phyloP scores from a whole-genome alignment of 148 eudicot genomes.

The Chenopodium album region DNA sequence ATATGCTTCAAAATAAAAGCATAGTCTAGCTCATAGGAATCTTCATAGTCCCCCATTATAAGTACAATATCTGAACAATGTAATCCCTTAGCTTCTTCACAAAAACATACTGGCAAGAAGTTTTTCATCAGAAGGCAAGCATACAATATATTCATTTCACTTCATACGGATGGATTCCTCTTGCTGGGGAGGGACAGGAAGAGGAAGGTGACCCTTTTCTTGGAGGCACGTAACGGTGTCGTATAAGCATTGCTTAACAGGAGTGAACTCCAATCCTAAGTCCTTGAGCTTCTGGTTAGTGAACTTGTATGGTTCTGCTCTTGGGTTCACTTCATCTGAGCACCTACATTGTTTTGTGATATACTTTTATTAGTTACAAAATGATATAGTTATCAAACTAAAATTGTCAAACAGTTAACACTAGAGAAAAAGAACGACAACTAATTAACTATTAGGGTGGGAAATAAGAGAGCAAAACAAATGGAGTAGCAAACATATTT shows the following conservation, averaged over 20 bases:
- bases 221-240: slow-evolving; percentile 80
- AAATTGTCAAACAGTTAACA: background rate
- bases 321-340: slow-evolving; percentile 70
- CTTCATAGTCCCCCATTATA: background rate
- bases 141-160: background rate
- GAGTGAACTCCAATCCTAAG: slow-evolving; percentile 68
- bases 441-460: background rate
- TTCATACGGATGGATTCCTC: slow-evolving; percentile 37
- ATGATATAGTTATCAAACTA: background rate
- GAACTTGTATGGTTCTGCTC: slow-evolving; percentile 68
- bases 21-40: background rate
- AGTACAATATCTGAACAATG: background rate
- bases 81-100: background rate
- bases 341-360: slow-evolving; percentile 45
- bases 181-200: slow-evolving; percentile 48
- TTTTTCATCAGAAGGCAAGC: background rate
- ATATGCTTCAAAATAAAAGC: slow-evolving; percentile 14
- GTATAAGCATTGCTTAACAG: slow-evolving; percentile 58
- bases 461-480: background rate
- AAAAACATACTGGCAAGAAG: background rate
- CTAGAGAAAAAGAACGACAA: background rate
- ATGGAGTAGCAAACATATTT: too few relatives aligned
- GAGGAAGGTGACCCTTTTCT: slow-evolving; percentile 72
- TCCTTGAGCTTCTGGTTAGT: slow-evolving; percentile 80
- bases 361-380: too few relatives aligned